A percentile compares a stretch with the other conserved stretches of the same genome.
Conservation (phyloP, 2,329 filamentous ascomycete genomes). For the Monilinia polystroma region DNA sequence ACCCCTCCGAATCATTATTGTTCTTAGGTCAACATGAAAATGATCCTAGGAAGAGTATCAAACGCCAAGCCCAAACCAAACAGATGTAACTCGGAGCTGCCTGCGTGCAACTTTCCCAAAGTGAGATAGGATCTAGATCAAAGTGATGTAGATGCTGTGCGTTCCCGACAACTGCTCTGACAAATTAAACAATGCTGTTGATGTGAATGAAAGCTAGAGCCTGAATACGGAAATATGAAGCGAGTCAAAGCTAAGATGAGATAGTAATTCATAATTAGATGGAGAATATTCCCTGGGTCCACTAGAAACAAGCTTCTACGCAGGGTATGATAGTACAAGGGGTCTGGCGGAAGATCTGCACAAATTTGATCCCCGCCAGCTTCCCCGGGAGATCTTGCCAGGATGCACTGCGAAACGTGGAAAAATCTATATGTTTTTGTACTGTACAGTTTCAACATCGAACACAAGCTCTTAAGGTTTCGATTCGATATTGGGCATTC, state of each 20-base stretch:
- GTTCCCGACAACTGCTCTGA: constrained; percentile 11
- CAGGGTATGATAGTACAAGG: neutral
- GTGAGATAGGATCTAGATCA: neutral
- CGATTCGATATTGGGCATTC: neutral
- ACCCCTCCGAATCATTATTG: neutral
- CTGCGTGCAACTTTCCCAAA: neutral
- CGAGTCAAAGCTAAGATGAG: neutral
- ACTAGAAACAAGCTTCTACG: neutral
- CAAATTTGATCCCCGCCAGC: neutral
- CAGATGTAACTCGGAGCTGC: neutral
- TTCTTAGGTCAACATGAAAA: neutral
- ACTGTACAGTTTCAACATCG: neutral
- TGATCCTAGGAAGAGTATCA: constrained; percentile 1
- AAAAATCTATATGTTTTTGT: neutral
- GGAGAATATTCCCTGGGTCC: neutral
- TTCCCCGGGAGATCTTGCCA: neutral
- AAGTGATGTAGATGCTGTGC: constrained; percentile 9
- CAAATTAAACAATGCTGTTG: constrained; percentile 3
- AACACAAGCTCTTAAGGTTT: neutral
- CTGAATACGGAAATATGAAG: constrained; percentile 2
- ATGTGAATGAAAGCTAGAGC: neutral
- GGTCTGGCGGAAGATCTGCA: constrained; percentile 3
- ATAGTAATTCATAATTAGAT: neutral
- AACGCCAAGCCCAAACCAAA: constrained; percentile 12
- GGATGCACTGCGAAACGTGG: neutral